Evolutionary conservation across 2,329 filamentous ascomycete genomes (phyloP).

Genomic region (Cercospora janseana): DNA sequence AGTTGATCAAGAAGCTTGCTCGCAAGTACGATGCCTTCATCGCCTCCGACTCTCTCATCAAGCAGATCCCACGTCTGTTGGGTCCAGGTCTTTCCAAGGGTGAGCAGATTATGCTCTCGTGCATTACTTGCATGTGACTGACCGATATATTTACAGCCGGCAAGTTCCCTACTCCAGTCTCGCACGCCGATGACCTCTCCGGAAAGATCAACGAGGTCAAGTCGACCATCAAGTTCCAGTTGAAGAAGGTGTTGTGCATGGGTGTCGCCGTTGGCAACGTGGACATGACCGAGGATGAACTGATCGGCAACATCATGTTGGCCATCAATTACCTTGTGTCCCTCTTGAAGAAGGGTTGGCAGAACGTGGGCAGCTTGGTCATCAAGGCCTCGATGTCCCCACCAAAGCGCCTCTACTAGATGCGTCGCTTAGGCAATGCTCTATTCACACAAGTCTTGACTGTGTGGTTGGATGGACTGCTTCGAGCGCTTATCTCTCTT

Average conservation of each 20-base stretch:
- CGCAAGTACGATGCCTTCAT: conserved; percentile 99
- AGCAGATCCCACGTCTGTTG: conserved; percentile 99
- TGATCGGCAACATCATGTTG: conserved; percentile 99
- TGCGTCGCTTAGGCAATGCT: conserved; percentile 17
- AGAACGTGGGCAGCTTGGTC: conserved; percentile 99
- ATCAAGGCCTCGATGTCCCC: conserved; percentile 99
- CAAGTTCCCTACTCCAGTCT: conserved; percentile 99
- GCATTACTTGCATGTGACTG: neutral
- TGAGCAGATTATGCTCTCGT: conserved; percentile 47
- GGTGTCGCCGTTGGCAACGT: conserved; percentile 99
- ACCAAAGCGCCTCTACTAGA: conserved; percentile 94
- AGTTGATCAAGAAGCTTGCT: conserved; percentile 99
- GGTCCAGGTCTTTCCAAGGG: conserved; percentile 97
- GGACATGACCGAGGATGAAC: conserved; percentile 92
- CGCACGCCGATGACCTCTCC: conserved; percentile 88
- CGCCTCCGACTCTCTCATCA: conserved; percentile 95
- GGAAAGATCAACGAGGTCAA: conserved; percentile 99
- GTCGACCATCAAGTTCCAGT: conserved; percentile 99
- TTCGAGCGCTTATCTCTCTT: conserved; percentile 29
- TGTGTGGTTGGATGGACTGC: conserved; percentile 26
- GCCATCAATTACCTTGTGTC: conserved; percentile 99
- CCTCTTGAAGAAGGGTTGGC: conserved; percentile 99
- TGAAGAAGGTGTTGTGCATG: conserved; percentile 99
- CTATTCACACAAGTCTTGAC: neutral
- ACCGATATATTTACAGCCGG: conserved; percentile 63